Conservation (phyloP, 768 basidiomycete genomes). For the Cystofilobasidium macerans region DNA sequence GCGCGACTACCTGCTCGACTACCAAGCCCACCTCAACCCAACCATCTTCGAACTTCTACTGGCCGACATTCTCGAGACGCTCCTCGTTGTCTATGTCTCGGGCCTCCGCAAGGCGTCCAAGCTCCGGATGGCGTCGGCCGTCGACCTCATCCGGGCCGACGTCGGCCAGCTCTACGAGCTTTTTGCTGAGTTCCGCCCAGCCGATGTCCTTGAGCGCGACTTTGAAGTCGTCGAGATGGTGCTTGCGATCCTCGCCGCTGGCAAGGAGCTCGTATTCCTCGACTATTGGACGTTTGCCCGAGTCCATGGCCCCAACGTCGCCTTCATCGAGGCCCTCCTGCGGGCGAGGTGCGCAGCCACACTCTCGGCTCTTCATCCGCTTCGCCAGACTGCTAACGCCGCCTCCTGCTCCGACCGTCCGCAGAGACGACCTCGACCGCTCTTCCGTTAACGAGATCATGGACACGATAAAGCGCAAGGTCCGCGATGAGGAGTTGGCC, state of each 20-base stretch:
- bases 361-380: background rate
- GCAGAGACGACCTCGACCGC: constrained; percentile 69
- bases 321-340: constrained; percentile 83
- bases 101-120: constrained; percentile 69
- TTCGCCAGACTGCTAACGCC: background rate
- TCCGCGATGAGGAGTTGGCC: constrained; percentile 57
- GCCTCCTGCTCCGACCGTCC: background rate
- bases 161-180: constrained; percentile 64
- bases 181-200: constrained; percentile 64
- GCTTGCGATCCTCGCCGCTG: constrained; percentile 68
- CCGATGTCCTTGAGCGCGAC: constrained; percentile 60
- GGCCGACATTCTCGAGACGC: constrained; percentile 82
- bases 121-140: constrained; percentile 70
- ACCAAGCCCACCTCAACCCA: constrained; percentile 78
- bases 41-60: constrained; percentile 81
- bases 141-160: constrained; percentile 73
- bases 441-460: constrained; percentile 77
- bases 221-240: constrained; percentile 82
- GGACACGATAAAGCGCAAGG: constrained; percentile 84
- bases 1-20: constrained; percentile 92
- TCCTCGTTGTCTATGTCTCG: constrained; percentile 81
- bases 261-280: constrained; percentile 77
- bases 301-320: constrained; percentile 80
- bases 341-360: constrained; percentile 48
- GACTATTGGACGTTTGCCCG: constrained; percentile 90